Base-by-base conservation (phyloP, 2,329 filamentous ascomycete genomes). In the Cytospora leucostoma region DNA sequence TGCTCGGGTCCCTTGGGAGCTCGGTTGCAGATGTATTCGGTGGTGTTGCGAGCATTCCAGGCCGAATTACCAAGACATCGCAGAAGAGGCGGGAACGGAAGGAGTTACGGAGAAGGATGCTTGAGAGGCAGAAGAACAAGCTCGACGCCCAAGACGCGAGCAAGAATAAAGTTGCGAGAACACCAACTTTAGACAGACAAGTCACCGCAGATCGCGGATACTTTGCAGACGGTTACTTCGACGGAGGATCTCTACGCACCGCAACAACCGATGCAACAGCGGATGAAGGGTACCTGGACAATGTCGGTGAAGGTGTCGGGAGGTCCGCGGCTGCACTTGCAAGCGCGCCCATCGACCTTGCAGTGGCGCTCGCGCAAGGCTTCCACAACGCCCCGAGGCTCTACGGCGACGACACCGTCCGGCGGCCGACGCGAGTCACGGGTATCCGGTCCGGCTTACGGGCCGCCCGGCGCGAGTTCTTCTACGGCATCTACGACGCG, bases 361-460 rank as follows among this genome's bases (percentile, higher is more conserved):
- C 82, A 0, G 74, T 89, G 49, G 85, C 86, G 0, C 71, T 90
- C 2, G 85, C 86, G 1, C 87, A 90, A 70, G 88, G 88, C 1
- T 90, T 90, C 67, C 88, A 90, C 71, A 91, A 91, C 67, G 87
- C 86, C 0, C 88, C 88, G 1, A 82, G 87, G 2, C 78, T 91
- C 0, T 91, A 91, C 68, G 88, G 88, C 15, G 88, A 91, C 68
- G 82, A 85, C 56, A 90, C 88, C 1, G 88, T 91, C 1, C 82
- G 88, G 4, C 81, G 82, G 1, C 85, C 86, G 1, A 80, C 81
- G 1, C 81, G 86, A 8, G 84, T 91, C 50, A 90, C 86, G 0
- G 88, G 87, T 2, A 80, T 90, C 63, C 79, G 81, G 56, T 89
- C 86, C 2, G 88, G 88, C 0, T 76, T 87, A 11, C 80, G 79